Evolutionary conservation across 2,329 filamentous ascomycete species (phyloP).

Genomic region (Penicillium sp.): DNA sequence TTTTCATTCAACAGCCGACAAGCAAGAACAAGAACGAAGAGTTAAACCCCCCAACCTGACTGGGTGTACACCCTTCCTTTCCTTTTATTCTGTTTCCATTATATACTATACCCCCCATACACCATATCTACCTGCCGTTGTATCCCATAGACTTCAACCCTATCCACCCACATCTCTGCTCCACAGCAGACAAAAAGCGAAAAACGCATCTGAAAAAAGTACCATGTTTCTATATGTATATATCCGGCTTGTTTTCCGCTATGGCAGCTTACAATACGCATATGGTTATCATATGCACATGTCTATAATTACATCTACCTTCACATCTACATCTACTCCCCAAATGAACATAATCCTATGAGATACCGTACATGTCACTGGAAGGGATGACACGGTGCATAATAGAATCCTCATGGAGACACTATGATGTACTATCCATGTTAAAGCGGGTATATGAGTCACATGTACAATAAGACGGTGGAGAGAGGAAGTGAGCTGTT

Average conservation of each 20-base stretch:
- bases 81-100: not conserved
- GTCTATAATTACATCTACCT: not conserved
- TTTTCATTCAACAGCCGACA: not conserved
- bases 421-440: not conserved
- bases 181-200: not conserved
- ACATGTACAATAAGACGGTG: not conserved
- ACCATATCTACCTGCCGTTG: not conserved
- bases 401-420: not conserved
- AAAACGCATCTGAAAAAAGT: not conserved
- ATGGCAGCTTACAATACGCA: not conserved
- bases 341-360: not conserved
- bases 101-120: conserved; percentile 3
- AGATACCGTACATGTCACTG: not conserved
- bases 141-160: conserved; percentile 2
- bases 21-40: not conserved
- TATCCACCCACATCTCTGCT: not conserved
- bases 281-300: not conserved
- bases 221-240: not conserved
- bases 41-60: not conserved
- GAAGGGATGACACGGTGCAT: not conserved
- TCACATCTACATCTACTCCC: not conserved
- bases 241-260: not conserved
- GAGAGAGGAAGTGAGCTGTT: not conserved
- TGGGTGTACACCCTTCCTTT: not conserved
- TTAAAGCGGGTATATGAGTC: not conserved